Base-by-base conservation (phyloP, 2,329 filamentous ascomycete species). In the Gyromitra esculenta region DNA sequence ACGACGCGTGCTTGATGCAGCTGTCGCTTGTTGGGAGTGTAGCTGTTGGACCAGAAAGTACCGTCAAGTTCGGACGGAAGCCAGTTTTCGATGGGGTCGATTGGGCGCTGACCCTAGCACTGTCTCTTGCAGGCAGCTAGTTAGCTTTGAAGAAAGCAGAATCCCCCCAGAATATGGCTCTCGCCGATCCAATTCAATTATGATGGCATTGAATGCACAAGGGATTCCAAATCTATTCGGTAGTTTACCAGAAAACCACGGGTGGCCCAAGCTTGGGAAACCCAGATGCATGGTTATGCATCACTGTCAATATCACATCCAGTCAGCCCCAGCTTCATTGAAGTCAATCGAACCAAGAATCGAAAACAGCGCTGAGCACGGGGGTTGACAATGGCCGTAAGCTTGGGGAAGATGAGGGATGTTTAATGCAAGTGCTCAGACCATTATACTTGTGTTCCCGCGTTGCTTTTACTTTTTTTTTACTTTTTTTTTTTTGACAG, bases 61-160 rank as follows among this genome's bases (percentile, higher is more conserved):
- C 25, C 37, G 11, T 41, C 39, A 65, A 50, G 48, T 72, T 72
- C 60, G 31, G 69, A 65, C 9, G 69, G 25, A 65, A 57, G 57
- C 37, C 25, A 65, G 48, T 25, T 48, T 9, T 21, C 25, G 50
- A 48, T 64, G n/a, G 45, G 5, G 13, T 48, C 39, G 37, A 54
- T 50, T 64, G 64, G 64, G 9, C 18, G 31, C 5, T 57, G 35
- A n/a, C 2, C 43, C 31, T 52, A 15, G 54, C 21, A 57, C 31
- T 9, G 21, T 43, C n/a, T 13, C 65, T 11, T 8, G 37, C 6
- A 15, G 45, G 43, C 43, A 37, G 25, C 35, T 66, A 21, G 63
- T 45, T 56, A 21, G 63, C 62, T 50, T 50, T 11, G 13, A 7
- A 21, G 56, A 59, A 39, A 68, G 56, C 4, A 59, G 13, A 65